Percentiles rank a stretch among this genome's conserved stretches.
Conservation (phyloP, 2,329 filamentous ascomycete species). For the Ustilaginoidea virens region DNA sequence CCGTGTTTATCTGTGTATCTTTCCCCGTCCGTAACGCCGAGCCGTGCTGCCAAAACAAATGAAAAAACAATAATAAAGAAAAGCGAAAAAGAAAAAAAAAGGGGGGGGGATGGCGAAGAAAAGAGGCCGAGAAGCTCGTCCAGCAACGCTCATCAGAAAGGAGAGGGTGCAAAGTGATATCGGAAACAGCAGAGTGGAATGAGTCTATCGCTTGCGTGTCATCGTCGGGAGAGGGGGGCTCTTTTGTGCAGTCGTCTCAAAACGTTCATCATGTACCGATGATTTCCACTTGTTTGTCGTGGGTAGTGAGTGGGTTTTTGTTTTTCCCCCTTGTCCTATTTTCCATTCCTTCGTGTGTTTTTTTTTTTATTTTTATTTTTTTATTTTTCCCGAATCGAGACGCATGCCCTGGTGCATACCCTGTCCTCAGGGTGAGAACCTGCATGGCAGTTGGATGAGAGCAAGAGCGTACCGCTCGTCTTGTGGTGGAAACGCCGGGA, state of each 20-base stretch:
- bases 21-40: conserved; percentile 2
- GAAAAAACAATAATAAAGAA: neutral
- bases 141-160: neutral
- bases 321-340: neutral
- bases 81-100: neutral
- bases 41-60: conserved; percentile 2
- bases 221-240: conserved; percentile 1
- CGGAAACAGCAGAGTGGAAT: conserved; percentile 1
- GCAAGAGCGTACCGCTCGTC: too few relatives aligned
- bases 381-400: neutral
- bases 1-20: conserved; percentile 2
- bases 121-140: too few relatives aligned
- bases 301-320: too few relatives aligned
- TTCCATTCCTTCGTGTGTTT: too few relatives aligned
- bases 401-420: too few relatives aligned
- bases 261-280: neutral
- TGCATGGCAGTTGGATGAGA: too few relatives aligned
- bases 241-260: conserved; percentile 2
- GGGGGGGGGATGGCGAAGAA: too few relatives aligned
- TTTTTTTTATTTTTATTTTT: too few relatives aligned
- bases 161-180: neutral
- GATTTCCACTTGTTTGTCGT: too few relatives aligned
- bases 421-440: too few relatives aligned
- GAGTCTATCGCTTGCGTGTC: conserved; percentile 3
- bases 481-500: too few relatives aligned